These are phyloP conservation scores for Acer campestre DNA, from an alignment of 345 rosid genomes.

Conservation along the genomic window DNA sequence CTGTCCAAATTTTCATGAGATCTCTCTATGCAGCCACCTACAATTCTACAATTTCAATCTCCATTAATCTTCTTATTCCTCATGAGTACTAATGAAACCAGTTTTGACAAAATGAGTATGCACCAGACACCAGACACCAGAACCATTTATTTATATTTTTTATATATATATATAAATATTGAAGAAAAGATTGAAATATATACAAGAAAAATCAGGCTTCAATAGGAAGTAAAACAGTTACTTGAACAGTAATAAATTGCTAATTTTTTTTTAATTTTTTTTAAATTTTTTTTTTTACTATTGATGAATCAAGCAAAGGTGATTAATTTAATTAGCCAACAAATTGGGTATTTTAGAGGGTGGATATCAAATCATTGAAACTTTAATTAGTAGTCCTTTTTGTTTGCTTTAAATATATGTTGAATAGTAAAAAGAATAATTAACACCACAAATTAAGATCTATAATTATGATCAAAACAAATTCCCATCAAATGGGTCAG, in stretches of 20 bases:
- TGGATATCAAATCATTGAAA: slow-evolving; percentile 37
- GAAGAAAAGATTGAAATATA: too few relatives aligned
- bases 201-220: neutral
- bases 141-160: too few relatives aligned
- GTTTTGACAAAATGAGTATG: slow-evolving; percentile 21
- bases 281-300: neutral
- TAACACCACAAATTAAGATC: slow-evolving; percentile 18
- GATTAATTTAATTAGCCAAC: slow-evolving; percentile 19
- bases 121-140: neutral
- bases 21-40: slow-evolving; percentile 9
- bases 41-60: slow-evolving; percentile 24
- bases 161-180: too few relatives aligned
- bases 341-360: slow-evolving; percentile 7
- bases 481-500: slow-evolving; percentile 8
- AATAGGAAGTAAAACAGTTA: neutral
- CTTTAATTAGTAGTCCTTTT: slow-evolving; percentile 5
- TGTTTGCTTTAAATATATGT: neutral
- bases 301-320: slow-evolving; percentile 8
- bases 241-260: neutral
- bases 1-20: slow-evolving; percentile 6
- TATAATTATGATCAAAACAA: slow-evolving; percentile 2
- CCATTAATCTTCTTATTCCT: slow-evolving; percentile 23
- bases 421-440: slow-evolving; percentile 6
- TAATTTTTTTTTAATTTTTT: too few relatives aligned
- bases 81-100: slow-evolving; percentile 31